phyloP scores from a whole-genome alignment of 192 early-diverging fungal species.

The Linderina pennispora region DNA sequence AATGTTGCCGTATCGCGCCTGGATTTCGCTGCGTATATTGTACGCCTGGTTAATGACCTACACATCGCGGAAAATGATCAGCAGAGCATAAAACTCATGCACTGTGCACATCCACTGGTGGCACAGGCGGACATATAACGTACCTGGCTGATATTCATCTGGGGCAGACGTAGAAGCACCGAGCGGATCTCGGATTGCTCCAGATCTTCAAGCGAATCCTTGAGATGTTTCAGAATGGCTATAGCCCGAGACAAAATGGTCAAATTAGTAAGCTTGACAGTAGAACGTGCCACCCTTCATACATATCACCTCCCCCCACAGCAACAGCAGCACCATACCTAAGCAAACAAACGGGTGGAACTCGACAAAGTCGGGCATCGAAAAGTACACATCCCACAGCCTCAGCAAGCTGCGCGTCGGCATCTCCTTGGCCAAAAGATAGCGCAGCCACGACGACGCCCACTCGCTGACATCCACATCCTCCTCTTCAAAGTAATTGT shows the following conservation, averaged over 20 bases:
- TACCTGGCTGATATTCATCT: conserved; percentile 60
- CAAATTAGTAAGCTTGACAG: no score
- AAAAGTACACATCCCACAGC: conserved; percentile 90
- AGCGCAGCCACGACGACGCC: conserved; percentile 76
- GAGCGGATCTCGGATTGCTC: conserved; percentile 89
- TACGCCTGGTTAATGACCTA: conserved; percentile 65
- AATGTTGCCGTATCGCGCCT: conserved; percentile 46
- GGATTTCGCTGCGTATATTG: conserved; percentile 63
- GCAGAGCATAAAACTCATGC: background rate
- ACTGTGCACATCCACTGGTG: no score
- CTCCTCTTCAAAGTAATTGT: conserved; percentile 93
- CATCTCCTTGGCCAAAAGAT: conserved; percentile 76
- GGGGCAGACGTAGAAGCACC: conserved; percentile 71
- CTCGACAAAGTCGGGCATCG: conserved; percentile 62
- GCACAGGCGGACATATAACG: no score
- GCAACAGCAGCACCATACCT: no score
- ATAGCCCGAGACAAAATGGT: no score
- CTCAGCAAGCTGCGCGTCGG: conserved; percentile 71
- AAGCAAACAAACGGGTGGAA: conserved; percentile 84
- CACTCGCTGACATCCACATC: conserved; percentile 86
- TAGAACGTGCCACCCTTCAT: no score
- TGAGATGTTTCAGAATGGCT: conserved; percentile 69
- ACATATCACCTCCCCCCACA: no score
- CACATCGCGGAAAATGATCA: conserved; percentile 21
- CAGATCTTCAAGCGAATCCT: conserved; percentile 80